Percentiles rank a stretch among this genome's conserved stretches.
These are phyloP conservation scores for Alternaria burnsii DNA, from an alignment of 2,329 filamentous ascomycete genomes.

Conservation along the genomic window DNA sequence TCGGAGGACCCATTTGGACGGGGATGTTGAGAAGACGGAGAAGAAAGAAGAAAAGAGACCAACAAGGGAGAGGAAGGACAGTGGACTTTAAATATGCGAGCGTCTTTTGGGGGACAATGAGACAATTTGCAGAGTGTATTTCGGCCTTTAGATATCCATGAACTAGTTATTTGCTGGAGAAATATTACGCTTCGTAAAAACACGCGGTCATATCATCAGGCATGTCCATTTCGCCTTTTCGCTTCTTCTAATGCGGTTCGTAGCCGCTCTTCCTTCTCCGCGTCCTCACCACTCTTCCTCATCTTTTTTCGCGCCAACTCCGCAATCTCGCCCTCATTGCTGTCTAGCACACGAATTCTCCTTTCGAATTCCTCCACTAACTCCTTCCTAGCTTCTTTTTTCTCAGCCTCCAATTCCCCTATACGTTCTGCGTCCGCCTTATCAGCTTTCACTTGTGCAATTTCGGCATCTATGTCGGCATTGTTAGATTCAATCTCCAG, in stretches of 20 bases:
- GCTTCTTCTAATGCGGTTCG: slow-evolving; percentile 62
- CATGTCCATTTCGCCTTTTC: slow-evolving; percentile 61
- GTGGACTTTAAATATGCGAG: background rate
- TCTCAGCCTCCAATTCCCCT: slow-evolving; percentile 46
- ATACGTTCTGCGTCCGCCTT: slow-evolving; percentile 54
- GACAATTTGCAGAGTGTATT: background rate
- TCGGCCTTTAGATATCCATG: background rate
- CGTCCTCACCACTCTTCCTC: slow-evolving; percentile 32
- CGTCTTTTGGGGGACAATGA: background rate
- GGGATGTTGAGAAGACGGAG: slow-evolving; percentile 6
- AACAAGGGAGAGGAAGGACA: slow-evolving; percentile 3
- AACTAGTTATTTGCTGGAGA: background rate
- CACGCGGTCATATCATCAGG: slow-evolving; percentile 1
- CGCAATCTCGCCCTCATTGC: slow-evolving; percentile 43
- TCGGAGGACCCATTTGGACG: slow-evolving; percentile 43
- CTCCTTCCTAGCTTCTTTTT: slow-evolving; percentile 44
- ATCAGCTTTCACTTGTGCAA: slow-evolving; percentile 60
- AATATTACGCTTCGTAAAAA: background rate
- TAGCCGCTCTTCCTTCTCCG: slow-evolving; percentile 58
- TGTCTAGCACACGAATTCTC: slow-evolving; percentile 52
- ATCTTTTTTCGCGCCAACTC: slow-evolving; percentile 41
- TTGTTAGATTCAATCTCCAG: slow-evolving; percentile 62
- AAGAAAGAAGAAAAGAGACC: background rate
- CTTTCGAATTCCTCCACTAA: slow-evolving; percentile 47
- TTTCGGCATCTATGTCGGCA: slow-evolving; percentile 62